Evolutionary conservation across 768 basidiomycete species (phyloP).

Genomic region (Mycena pura): DNA sequence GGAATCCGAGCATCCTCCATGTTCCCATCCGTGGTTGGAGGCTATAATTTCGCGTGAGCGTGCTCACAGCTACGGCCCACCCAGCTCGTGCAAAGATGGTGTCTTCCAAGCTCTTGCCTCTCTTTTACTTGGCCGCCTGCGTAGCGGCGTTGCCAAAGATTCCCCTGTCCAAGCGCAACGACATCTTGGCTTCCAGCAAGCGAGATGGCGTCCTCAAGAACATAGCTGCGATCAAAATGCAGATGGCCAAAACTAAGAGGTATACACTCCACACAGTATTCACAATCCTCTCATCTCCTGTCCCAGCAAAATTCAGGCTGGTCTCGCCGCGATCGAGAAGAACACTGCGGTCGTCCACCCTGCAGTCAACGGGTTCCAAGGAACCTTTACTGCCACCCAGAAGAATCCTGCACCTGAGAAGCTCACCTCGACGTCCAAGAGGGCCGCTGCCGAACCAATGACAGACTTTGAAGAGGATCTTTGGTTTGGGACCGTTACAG

Average conservation of each 20-base stretch:
- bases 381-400: constrained; percentile 5
- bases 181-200: constrained; percentile 15
- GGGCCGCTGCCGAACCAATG: constrained; percentile 10
- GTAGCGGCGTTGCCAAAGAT: constrained; percentile 22
- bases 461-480: constrained; percentile 19
- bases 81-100: constrained; percentile 5
- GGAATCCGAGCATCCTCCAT: not conserved
- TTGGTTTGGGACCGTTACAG: constrained; percentile 28
- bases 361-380: constrained; percentile 2
- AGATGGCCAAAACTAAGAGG: constrained; percentile 20
- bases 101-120: constrained; percentile 2
- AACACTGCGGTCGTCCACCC: constrained; percentile 18
- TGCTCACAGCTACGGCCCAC: not conserved
- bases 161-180: constrained; percentile 21
- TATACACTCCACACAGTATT: not conserved
- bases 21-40: not conserved
- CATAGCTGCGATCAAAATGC: constrained; percentile 12
- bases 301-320: constrained; percentile 13
- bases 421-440: constrained; percentile 4
- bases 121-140: constrained; percentile 13
- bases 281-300: not conserved
- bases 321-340: constrained; percentile 8
- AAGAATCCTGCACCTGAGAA: constrained; percentile 17
- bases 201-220: constrained; percentile 17
- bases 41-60: not conserved